Evolutionary conservation across 2,329 filamentous ascomycete species (phyloP), one percentile per base, ranked within the genome.

Genomic region (Colletotrichum tropicale): DNA sequence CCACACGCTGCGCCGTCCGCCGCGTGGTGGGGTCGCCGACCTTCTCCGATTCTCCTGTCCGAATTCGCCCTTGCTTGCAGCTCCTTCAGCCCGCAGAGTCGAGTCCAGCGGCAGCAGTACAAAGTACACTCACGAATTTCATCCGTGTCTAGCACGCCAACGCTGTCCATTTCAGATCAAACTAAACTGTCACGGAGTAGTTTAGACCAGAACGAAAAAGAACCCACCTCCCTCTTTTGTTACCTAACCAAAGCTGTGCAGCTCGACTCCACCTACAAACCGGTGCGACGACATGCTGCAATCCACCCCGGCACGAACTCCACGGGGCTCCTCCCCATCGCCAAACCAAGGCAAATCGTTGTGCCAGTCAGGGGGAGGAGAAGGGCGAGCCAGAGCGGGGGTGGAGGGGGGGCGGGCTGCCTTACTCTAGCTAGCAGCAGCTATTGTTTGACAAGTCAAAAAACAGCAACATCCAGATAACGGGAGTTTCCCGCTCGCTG

Each of bases 11-110:
- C 5, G 38, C 43, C 69, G 68, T 61, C 58, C 72, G 69, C 52
- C 15, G 62, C 56, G 38, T n/a, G 55, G 73, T 72, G 73, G 70
- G 64, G 62, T 30, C 69, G 28, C 73, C 69, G 73, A 75, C 73
- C 56, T 75, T 56, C 73, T 48, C 73, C 73, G 73, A 72, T 72
- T 62, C 60, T 67, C 69, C 67, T 62, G 70, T 64, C 69, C 73
- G 73, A 68, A 72, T 75, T 58, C 38, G 56, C 68, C 64, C 73
- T 68, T 56, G 62, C 69, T 67, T 71, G 72, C 68, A 75, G 67
- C 68, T 43, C 67, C 5, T 36, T 43, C 38, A 43, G 38, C 38
- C 38, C 38, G 38, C 38, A 43, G 38, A 43, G 38, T 43, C 38
- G 38, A 43, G 36, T 38, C 1, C 36, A 38, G 36, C 6, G 15